Evolutionary conservation across 2,329 filamentous ascomycete genomes (phyloP), one percentile per base, ranked within the genome.

Genomic region (Ophiostoma himal-ulmi): DNA sequence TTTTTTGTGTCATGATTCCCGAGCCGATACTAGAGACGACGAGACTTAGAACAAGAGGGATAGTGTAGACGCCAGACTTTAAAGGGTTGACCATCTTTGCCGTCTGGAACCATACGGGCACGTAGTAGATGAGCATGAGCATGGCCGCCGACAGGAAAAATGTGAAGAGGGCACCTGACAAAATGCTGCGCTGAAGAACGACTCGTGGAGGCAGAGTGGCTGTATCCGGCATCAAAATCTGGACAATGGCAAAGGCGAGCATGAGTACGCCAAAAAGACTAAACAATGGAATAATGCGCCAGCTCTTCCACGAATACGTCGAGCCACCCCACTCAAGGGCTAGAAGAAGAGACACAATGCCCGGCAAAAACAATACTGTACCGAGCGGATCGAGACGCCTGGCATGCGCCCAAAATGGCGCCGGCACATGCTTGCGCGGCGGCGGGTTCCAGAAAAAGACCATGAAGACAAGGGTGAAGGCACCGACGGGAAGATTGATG

Each of bases 261-360:
- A 26, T 57, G n/a, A 57, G n/a, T 10, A 57, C 52, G 8, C 52
- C 52, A 26, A 48, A 72, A 10, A 78, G 67, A 54, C 77, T 74
- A 26, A 80, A 73, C 10, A 80, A 76, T 3, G 74, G 75, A 48
- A 80, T 76, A 70, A 80, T 75, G 39, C 77, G 76, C 8, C 74
- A 75, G 68, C 73, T 74, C 30, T 71, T 71, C 79, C 79, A 81
- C 1, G 74, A 36, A 69, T 80, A 78, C 60, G 74, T 77, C 13
- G 73, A 76, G 26, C 78, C 79, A 68, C 79, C 79, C 81, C 81
- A 83, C 71, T 83, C 80, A 10, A 84, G 76, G 6, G 82, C 82
- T 26, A 84, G 75, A 1, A 83, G 74, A 10, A 83, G 78, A 70
- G 80, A 82, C 57, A 82, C 75, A 20, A 81, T 78, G 20, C 78